Evolutionary conservation across 176 grass and related monocot genomes (phyloP), one percentile per base, ranked within the genome.

Genomic region (Poa pratensis): DNA sequence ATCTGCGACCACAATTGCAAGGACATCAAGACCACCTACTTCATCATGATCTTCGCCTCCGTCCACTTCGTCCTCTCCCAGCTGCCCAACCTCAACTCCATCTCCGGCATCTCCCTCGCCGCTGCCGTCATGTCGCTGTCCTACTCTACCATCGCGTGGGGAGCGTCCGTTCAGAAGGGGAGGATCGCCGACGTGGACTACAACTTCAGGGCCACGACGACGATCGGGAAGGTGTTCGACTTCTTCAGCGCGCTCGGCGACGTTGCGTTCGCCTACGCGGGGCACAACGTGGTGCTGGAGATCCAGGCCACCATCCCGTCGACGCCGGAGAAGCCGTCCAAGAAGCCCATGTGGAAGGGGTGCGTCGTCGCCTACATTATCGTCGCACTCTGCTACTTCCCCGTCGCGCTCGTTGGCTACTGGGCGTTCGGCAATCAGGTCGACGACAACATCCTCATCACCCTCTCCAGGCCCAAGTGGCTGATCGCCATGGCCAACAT

Each of bases 281-380:
- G 92, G 1, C 95, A 97, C 85, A 97, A 97, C 20, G 93, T 97
- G 46, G 95, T 95, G 54, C 76, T 97, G 17, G 95, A 97, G 80
- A 97, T 97, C 61, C 95, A 97, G 48, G 95, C 95, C 18, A 97
- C 95, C 9, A 95, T 97, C 45, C 93, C 93, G 13, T 97, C 95
- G 0, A 91, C 90, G 14, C 93, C 95, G 23, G 91, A 95, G 79
- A 85, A 78, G 79, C 95, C 93, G 1, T 95, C 95, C 28, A 97
- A 97, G 87, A 95, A 90, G 86, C 91, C 95, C 11, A 97, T 97
- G 95, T 97, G 95, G 95, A 95, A 79, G 86, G 95, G 95, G 1
- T 91, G 93, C 4, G 19, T 97, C 3, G 93, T 97, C 5, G 95
- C 95, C 39, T 97, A 97, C 83, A 88, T 95, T 17, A 15, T 97